These are phyloP conservation scores for Sugiyamaella smithiae DNA, from an alignment of 805 yeast species.

Conservation along the genomic window DNA sequence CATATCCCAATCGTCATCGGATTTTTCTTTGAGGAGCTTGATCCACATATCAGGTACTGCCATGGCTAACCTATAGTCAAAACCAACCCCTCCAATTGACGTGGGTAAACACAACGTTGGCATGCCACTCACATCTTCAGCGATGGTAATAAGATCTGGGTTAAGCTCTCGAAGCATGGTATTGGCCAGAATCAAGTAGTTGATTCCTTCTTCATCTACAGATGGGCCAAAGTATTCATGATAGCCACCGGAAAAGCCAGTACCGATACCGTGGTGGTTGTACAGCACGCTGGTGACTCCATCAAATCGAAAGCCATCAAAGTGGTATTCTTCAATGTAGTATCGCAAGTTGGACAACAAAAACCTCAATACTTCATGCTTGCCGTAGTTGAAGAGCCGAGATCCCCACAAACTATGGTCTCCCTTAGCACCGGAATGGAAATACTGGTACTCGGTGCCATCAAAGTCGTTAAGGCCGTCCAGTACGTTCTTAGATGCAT, in stretches of 20 bases:
- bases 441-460: constrained; percentile 92
- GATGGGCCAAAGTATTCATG: constrained; percentile 80
- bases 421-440: constrained; percentile 90
- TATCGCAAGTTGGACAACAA: constrained; percentile 79
- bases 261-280: constrained; percentile 87
- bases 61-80: constrained; percentile 92
- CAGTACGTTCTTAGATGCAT: constrained; percentile 88
- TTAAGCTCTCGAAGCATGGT: constrained; percentile 58
- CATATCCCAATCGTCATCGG: constrained; percentile 91
- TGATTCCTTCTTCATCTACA: constrained; percentile 84
- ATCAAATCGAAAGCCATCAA: constrained; percentile 95
- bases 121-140: constrained; percentile 97
- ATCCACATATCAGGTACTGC: constrained; percentile 99
- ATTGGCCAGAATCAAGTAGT: constrained; percentile 90
- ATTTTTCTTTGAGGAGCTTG: constrained; percentile 76
- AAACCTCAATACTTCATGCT: constrained; percentile 86
- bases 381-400: constrained; percentile 87
- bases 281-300: constrained; percentile 96
- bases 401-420: constrained; percentile 94
- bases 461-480: constrained; percentile 93
- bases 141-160: constrained; percentile 67
- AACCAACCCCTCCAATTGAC: constrained; percentile 81
- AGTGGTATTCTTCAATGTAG: constrained; percentile 75
- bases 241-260: constrained; percentile 85
- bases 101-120: constrained; percentile 87